Conservation (phyloP, 2,329 filamentous ascomycete species). For the Colletotrichum sublineola region DNA sequence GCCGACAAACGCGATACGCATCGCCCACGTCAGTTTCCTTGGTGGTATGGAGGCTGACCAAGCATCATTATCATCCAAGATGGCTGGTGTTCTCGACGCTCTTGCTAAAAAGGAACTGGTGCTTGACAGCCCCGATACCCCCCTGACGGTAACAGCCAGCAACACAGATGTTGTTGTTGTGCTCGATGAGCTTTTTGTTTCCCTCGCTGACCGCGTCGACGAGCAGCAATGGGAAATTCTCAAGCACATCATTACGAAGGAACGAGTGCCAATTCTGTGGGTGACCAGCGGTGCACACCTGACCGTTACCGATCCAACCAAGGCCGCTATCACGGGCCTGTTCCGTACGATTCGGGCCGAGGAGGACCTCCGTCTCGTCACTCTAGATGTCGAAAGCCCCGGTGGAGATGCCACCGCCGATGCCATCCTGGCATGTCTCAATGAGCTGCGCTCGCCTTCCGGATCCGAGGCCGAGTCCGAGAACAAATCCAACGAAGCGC, state of each 20-base stretch:
- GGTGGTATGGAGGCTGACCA: too few relatives aligned
- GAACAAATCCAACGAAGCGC: background rate
- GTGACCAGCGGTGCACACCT: conserved; percentile 46
- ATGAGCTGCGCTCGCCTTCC: too few relatives aligned
- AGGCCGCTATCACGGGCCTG: conserved; percentile 12
- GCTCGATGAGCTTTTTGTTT: conserved; percentile 25
- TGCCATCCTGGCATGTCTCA: conserved; percentile 6
- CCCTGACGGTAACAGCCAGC: too few relatives aligned
- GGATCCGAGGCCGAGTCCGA: conserved; percentile 35
- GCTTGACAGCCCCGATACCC: too few relatives aligned
- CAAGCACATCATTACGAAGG: conserved; percentile 43
- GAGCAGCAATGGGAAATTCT: conserved; percentile 44
- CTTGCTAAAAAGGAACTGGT: too few relatives aligned
- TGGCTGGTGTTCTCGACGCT: too few relatives aligned
- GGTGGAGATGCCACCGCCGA: background rate
- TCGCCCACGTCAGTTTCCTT: too few relatives aligned
- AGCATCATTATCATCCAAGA: too few relatives aligned
- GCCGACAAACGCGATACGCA: too few relatives aligned
- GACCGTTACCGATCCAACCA: conserved; percentile 44
- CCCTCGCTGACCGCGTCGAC: conserved; percentile 25
- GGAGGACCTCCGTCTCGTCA: conserved; percentile 1
- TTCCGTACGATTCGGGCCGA: conserved; percentile 13
- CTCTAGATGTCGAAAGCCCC: conserved; percentile 11
- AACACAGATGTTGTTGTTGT: too few relatives aligned
- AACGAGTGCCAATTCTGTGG: conserved; percentile 44